phyloP scores from a whole-genome alignment of 1,284 basidiomycete species.

The Malassezia nana region DNA sequence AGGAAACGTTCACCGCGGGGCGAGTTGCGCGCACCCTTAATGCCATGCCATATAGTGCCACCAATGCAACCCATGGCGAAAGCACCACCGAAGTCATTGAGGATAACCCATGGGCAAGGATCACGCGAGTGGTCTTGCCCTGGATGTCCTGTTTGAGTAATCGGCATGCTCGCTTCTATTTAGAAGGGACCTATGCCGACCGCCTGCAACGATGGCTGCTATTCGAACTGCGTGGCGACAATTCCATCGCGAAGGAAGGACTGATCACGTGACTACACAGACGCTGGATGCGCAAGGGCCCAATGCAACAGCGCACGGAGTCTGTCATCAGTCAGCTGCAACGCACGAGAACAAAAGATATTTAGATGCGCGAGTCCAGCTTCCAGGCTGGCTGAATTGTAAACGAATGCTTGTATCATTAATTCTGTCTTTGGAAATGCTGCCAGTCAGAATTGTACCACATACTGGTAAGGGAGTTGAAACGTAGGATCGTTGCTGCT shows the following conservation, averaged over 20 bases:
- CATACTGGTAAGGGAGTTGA: conserved; percentile 74
- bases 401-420: conserved; percentile 87
- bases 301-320: conserved; percentile 8
- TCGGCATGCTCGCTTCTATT: conserved; percentile 15
- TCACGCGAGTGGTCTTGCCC: conserved; percentile 39
- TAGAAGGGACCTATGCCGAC: conserved; percentile 1
- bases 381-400: conserved; percentile 78
- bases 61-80: conserved; percentile 83
- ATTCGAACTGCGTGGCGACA: neutral
- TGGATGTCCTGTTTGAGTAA: conserved; percentile 16
- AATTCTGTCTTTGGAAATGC: conserved; percentile 52
- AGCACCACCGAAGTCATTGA: conserved; percentile 95
- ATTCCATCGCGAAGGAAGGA: neutral
- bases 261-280: conserved; percentile 12
- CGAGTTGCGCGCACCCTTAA: conserved; percentile 94
- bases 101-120: conserved; percentile 82
- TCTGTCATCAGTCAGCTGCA: conserved; percentile 1
- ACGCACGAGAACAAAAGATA: conserved; percentile 67
- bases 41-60: conserved; percentile 96
- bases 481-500: conserved; percentile 60
- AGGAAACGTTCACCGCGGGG: conserved; percentile 86
- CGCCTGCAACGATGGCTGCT: neutral
- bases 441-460: conserved; percentile 28
- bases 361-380: conserved; percentile 84
- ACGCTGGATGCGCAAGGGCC: neutral